These are phyloP conservation scores for Chrysanthemum lavandulifolium DNA, from an alignment of 129 eudicot species.

Conservation along the genomic window DNA sequence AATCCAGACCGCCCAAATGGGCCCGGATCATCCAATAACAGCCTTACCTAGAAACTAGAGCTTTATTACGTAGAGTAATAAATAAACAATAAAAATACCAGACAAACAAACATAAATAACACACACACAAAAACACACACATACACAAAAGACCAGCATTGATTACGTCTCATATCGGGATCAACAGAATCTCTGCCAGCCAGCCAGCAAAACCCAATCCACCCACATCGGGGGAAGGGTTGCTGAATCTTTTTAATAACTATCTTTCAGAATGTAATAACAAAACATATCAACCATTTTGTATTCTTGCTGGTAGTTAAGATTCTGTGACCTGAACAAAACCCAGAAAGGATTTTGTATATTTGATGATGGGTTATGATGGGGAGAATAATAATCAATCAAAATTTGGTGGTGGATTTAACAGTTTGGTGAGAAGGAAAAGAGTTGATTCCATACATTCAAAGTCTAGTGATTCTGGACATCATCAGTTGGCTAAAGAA, in stretches of 20 bases:
- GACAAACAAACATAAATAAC: not conserved
- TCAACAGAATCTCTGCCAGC: too few species aligned
- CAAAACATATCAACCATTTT: not conserved
- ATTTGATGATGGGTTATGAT: slow-evolving; percentile 50
- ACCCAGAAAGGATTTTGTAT: not conserved
- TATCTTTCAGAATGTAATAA: too few species aligned
- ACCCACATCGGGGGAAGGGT: too few species aligned
- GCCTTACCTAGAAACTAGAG: slow-evolving; percentile 11
- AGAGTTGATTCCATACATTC: slow-evolving; percentile 80
- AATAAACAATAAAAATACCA: not conserved
- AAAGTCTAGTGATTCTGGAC: slow-evolving; percentile 48
- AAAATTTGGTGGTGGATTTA: slow-evolving; percentile 30
- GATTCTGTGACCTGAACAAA: slow-evolving; percentile 14
- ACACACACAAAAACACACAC: too few species aligned
- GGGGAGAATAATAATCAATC: not conserved
- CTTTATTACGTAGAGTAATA: not conserved
- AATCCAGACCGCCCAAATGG: slow-evolving; percentile 26
- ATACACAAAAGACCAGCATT: too few species aligned
- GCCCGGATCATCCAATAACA: slow-evolving; percentile 27
- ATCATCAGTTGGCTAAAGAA: slow-evolving; percentile 86
- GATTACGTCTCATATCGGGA: too few species aligned
- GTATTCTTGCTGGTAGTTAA: slow-evolving; percentile 27
- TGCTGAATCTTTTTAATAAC: too few species aligned
- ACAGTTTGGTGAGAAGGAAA: slow-evolving; percentile 76
- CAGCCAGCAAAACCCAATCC: too few species aligned